Evolutionary conservation across 2,329 filamentous ascomycete genomes (phyloP), one percentile per base, ranked within the genome.

Genomic region (Penicillium sp.): DNA sequence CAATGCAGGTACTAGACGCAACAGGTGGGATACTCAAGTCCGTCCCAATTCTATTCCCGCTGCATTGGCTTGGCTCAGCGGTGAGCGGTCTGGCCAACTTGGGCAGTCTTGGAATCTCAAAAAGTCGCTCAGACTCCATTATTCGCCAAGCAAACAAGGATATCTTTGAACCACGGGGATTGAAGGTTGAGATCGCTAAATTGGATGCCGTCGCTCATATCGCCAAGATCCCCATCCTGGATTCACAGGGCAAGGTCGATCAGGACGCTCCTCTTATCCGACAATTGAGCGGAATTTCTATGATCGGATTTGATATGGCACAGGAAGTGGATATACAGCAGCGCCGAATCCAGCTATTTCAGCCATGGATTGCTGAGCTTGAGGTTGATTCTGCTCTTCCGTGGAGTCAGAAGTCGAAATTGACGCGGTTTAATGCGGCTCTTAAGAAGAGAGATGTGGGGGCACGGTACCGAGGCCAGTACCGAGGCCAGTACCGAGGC

Each of bases 321-420:
- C 60, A 65, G 26, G 56, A 64, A 9, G 2, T 59, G 6, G 48
- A 62, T 31, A 33, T 62, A 14, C 54, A 56, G 27, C 52, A 53
- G 27, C 59, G 46, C 26, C 49, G 62, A 8, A 56, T 71, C 14
- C 44, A 42, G 5, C 49, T 62, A 14, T 46, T 71, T 39, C 54
- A 61, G 42, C 67, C 67, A 8, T 71, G 68, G 67, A 68, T 71
- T 55, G 64, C 65, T 3, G 61, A 63, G 24, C 42, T 70, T 16
- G 62, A 69, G 11, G 29, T 68, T 42, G 57, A 66, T 37, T 7
- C 29, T 37, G 37, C 60, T 45, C 27, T 60, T 35, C 63, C 68
- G 3, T 65, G 63, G 61, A 63, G 60, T 16, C 57, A 60, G 0
- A 63, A 68, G 49, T 66, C 65, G 3, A 63, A 50, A 24, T 57